A percentile compares a stretch with the other conserved stretches of the same genome.
Evolutionary conservation across 1,284 basidiomycete genomes (phyloP).

Genomic region (Leccinum fallax): DNA sequence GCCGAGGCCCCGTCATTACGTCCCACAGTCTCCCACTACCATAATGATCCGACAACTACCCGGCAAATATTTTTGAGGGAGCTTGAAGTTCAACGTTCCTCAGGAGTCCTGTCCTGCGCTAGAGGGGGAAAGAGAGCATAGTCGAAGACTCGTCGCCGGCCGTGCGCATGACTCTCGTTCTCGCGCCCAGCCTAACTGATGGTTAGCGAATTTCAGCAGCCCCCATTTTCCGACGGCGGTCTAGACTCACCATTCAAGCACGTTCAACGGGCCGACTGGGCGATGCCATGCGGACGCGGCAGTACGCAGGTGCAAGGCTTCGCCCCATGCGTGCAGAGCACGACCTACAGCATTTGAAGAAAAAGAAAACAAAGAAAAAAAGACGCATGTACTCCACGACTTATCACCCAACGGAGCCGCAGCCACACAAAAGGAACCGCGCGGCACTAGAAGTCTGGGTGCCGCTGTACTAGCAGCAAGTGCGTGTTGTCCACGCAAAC

Average conservation of each 20-base stretch:
- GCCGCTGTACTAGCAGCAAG: slow-evolving; percentile 6
- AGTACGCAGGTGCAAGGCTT: slow-evolving; percentile 2
- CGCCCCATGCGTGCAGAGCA: slow-evolving; percentile 11
- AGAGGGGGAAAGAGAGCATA: neutral
- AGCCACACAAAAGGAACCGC: slow-evolving; percentile 16
- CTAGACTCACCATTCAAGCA: neutral
- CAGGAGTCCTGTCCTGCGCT: slow-evolving; percentile 8
- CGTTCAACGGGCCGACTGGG: neutral
- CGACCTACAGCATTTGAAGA: slow-evolving; percentile 3
- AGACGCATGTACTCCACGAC: slow-evolving; percentile 29
- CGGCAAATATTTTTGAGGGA: neutral
- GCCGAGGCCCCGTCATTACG: slow-evolving; percentile 11
- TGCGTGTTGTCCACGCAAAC: slow-evolving; percentile 29
- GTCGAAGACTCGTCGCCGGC: neutral
- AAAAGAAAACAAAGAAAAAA: slow-evolving; percentile 1
- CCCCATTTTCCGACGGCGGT: neutral
- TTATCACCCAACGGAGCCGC: slow-evolving; percentile 18
- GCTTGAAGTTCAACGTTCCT: neutral
- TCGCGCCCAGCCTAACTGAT: neutral
- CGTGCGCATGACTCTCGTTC: neutral
- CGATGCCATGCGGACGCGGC: neutral
- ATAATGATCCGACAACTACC: neutral
- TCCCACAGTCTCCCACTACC: slow-evolving; percentile 1
- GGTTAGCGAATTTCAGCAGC: neutral
- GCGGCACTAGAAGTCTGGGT: slow-evolving; percentile 1